Evolutionary conservation across 345 rosid genomes (phyloP).

Genomic region (Carallia pectinifolia): DNA sequence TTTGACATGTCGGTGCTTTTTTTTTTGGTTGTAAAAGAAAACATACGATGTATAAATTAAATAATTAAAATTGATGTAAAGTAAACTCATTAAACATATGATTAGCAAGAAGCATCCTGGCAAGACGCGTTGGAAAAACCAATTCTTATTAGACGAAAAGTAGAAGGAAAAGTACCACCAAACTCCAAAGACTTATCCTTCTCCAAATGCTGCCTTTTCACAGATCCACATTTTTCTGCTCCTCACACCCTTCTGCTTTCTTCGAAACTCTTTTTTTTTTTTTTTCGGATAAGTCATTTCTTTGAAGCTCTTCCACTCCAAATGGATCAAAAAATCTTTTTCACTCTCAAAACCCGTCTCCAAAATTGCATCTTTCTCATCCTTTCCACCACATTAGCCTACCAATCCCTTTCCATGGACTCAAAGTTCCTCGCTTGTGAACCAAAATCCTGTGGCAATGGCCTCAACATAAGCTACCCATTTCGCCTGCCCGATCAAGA

Average conservation of each 20-base stretch:
- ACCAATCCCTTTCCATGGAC: conserved; percentile 27
- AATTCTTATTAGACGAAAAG: too few species aligned
- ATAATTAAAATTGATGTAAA: too few species aligned
- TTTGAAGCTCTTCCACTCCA: conserved; percentile 13
- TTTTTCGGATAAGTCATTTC: conserved; percentile 27
- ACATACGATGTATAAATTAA: too few species aligned
- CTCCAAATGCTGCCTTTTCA: not conserved
- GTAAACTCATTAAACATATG: too few species aligned
- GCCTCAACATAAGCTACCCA: conserved; percentile 48
- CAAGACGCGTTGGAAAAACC: too few species aligned
- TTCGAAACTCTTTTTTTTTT: not conserved
- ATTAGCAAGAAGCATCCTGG: too few species aligned
- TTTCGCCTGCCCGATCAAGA: conserved; percentile 47
- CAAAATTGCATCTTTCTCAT: too few species aligned
- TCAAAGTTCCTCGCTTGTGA: conserved; percentile 45
- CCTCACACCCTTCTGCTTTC: conserved; percentile 9
- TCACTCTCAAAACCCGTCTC: conserved; percentile 10
- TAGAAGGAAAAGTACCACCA: not conserved
- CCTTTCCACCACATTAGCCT: conserved; percentile 11
- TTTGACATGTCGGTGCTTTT: too few species aligned
- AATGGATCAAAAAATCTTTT: conserved; percentile 1
- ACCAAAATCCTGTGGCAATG: conserved; percentile 48
- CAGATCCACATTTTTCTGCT: not conserved
- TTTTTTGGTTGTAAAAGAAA: too few species aligned
- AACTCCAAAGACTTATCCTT: not conserved